Conservation (phyloP, 306 rosid genomes). For the Vachellia collinsii region DNA sequence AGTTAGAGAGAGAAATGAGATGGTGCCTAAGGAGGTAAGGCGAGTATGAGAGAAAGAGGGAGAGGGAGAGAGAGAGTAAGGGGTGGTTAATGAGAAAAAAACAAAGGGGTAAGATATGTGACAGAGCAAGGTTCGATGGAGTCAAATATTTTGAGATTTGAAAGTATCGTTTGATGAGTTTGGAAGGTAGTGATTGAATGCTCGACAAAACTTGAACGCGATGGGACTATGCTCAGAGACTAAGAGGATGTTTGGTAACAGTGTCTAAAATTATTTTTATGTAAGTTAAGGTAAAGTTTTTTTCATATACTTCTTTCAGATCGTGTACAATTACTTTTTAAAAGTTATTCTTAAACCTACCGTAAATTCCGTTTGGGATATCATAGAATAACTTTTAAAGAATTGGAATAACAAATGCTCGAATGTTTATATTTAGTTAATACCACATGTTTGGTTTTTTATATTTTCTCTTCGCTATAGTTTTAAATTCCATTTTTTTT, state of each 20-base stretch:
- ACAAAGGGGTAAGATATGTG: slow-evolving; percentile 33
- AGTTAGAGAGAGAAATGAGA: not conserved
- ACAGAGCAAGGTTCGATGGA: slow-evolving; percentile 12
- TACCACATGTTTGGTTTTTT: too few species aligned
- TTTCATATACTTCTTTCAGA: too few species aligned
- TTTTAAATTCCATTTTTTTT: too few species aligned
- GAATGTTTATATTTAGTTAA: too few species aligned
- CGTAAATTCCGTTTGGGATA: too few species aligned
- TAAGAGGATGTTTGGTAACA: not conserved
- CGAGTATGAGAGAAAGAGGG: not conserved
- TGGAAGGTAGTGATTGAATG: slow-evolving; percentile 3
- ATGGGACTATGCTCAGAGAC: not conserved
- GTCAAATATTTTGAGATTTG: slow-evolving; percentile 26
- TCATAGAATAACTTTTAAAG: too few species aligned
- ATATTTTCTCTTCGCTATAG: too few species aligned
- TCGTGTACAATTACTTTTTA: too few species aligned
- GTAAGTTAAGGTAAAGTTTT: too few species aligned
- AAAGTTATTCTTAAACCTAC: too few species aligned
- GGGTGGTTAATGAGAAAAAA: not conserved
- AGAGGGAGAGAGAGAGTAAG: not conserved
- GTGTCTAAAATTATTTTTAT: too few species aligned
- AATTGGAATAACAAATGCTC: too few species aligned
- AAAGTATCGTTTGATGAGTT: slow-evolving; percentile 29
- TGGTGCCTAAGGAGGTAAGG: not conserved
- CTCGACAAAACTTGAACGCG: not conserved